Evolutionary conservation across 768 basidiomycete genomes (phyloP).

Genomic region (Tricholomella constricta): DNA sequence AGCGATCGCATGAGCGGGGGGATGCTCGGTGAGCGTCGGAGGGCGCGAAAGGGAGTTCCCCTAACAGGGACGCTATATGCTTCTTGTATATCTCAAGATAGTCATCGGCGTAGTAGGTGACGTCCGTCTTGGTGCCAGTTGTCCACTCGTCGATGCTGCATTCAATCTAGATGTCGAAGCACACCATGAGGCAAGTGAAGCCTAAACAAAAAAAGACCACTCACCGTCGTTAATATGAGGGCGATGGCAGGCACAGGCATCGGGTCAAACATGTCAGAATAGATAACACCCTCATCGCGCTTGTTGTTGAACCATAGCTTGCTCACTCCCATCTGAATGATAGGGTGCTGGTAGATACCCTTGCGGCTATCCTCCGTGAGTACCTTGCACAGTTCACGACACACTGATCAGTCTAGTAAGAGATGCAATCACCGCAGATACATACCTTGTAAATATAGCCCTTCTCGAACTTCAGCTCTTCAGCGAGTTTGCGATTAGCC

Average conservation of each 20-base stretch:
- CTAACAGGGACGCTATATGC: constrained; percentile 3
- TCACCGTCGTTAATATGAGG: constrained; percentile 19
- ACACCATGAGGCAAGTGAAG: neutral
- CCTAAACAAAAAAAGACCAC: neutral
- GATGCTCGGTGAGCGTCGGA: no score
- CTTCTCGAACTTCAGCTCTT: constrained; percentile 19
- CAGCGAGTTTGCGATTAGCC: constrained; percentile 20
- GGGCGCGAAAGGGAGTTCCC: no score
- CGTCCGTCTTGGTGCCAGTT: neutral
- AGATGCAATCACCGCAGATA: no score
- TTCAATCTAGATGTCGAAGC: neutral
- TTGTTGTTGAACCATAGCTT: constrained; percentile 27
- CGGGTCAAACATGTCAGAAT: constrained; percentile 24
- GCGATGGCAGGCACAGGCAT: constrained; percentile 13
- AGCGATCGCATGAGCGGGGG: no score
- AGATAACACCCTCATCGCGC: constrained; percentile 24
- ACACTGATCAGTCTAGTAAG: no score
- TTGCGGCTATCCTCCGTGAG: neutral
- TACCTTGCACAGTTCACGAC: neutral
- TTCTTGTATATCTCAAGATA: neutral
- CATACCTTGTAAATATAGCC: constrained; percentile 22
- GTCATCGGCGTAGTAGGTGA: constrained; percentile 3
- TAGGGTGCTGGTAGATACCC: constrained; percentile 29
- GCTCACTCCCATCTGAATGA: constrained; percentile 21
- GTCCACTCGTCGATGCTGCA: constrained; percentile 8